These are phyloP conservation scores for Elymus sibiricus DNA, from an alignment of 176 grass and related monocot species.

Conservation along the genomic window DNA sequence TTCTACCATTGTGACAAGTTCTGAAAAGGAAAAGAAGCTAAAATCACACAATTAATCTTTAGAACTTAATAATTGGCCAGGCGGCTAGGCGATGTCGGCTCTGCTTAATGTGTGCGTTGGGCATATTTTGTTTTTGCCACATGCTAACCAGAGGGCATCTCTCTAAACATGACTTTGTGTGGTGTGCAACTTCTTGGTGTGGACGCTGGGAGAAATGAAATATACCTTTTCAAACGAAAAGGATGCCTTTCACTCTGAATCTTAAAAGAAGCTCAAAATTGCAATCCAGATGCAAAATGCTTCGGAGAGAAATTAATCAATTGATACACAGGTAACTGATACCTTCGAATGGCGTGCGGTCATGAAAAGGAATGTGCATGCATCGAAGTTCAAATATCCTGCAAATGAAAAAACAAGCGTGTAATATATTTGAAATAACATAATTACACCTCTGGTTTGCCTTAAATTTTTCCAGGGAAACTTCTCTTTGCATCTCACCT, in stretches of 20 bases:
- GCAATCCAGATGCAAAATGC: not conserved
- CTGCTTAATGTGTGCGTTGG: too few relatives aligned
- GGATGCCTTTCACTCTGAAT: not conserved
- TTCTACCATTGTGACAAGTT: slow-evolving; percentile 69
- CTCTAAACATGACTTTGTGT: not conserved
- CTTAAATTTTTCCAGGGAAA: not conserved
- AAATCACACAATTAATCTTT: slow-evolving; percentile 20
- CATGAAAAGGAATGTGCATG: slow-evolving; percentile 65
- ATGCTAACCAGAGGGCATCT: not conserved
- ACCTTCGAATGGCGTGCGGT: slow-evolving; percentile 71
- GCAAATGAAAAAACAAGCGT: not conserved
- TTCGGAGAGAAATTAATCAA: not conserved
- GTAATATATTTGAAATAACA: not conserved
- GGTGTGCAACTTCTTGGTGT: not conserved
- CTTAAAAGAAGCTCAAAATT: not conserved
- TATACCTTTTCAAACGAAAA: not conserved
- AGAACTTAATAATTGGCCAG: not conserved
- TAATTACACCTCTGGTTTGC: not conserved
- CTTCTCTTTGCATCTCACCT: slow-evolving; percentile 27
- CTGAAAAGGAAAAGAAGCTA: slow-evolving; percentile 46
- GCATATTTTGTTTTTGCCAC: too few relatives aligned
- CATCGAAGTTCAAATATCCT: slow-evolving; percentile 75
- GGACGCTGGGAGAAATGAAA: not conserved
- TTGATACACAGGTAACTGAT: not conserved
- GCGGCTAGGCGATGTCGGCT: too few relatives aligned